Base-by-base conservation (phyloP, 164 flowering plant species). In the Hamamelis virginiana region DNA sequence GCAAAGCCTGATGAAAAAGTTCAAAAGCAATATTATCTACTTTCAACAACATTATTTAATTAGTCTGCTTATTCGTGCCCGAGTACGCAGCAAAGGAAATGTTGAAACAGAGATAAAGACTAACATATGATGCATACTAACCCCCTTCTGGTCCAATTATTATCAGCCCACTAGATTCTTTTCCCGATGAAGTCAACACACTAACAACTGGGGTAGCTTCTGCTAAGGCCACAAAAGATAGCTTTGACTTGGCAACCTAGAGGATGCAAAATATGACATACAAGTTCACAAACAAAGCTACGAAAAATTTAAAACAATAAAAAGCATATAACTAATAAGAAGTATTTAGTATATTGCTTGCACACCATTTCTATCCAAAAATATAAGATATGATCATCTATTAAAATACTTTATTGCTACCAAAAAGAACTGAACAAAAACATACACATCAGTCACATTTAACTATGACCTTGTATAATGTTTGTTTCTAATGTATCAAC, bases 111-210 rank as follows among this genome's bases (percentile, higher is more conserved):
- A 60, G 59, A 33, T 8, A 47, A 13, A 19, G 44, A 69, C 14
- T 4, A 27, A 28, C 19, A 22, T 5, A 51, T 57, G 48, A 68
- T 22, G 47, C 23, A 19, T 65, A 78, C 91, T 80, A 72, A 94
- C 97, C 97, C 45, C 98, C 98, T 87, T 94, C 98, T 38, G 98
- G 98, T 64, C 97, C 98, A 76, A 92, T 72, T 43, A 94, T 84
- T 18, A 92, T 75, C 47, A 86, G 55, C 58, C 97, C 97, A 67
- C 74, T 64, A 44, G 87, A 56, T 71, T 82, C 81, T 57, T 50
- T 72, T 63, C 65, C 73, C 22, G 75, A 78, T 59, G 80, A 77
- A 69, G 83, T 70, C 71, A 94, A 74, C 14, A 81, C 72, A 70
- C 55, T 77, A 26, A 91, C 21, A 59, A 91, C 77, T 38, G 97